Percentiles rank a stretch among this genome's conserved stretches.
phyloP scores from a whole-genome alignment of 2,329 filamentous ascomycete species.

The Aspergillus sp. region DNA sequence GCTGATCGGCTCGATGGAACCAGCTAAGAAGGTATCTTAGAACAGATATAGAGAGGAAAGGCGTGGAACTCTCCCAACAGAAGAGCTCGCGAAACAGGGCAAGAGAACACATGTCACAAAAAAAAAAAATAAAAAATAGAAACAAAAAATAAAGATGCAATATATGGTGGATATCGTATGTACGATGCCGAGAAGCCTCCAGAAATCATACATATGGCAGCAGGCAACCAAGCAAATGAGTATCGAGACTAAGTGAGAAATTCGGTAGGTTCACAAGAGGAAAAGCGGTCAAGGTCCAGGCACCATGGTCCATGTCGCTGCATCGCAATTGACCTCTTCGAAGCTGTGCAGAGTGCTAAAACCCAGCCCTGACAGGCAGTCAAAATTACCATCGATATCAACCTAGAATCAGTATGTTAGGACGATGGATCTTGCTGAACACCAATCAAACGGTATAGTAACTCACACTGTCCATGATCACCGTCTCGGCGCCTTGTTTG shows the following conservation, averaged over 20 bases:
- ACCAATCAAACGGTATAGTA: not conserved
- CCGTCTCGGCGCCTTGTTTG: slow-evolving; percentile 70
- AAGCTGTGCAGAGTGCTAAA: slow-evolving; percentile 78
- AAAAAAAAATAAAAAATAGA: not conserved
- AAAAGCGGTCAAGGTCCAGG: slow-evolving; percentile 32
- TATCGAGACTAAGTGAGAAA: not conserved
- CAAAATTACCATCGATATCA: slow-evolving; percentile 69
- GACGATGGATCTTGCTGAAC: not conserved
- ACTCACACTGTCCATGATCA: slow-evolving; percentile 78
- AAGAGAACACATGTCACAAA: not conserved
- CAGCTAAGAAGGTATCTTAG: not conserved
- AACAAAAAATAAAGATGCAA: not conserved
- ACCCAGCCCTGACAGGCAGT: slow-evolving; percentile 75
- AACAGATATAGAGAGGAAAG: not conserved
- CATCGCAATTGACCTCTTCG: slow-evolving; percentile 75
- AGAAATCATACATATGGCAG: not conserved
- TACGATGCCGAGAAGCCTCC: not conserved
- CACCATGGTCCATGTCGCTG: slow-evolving; percentile 61
- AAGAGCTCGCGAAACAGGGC: not conserved
- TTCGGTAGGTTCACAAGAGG: not conserved
- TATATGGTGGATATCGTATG: slow-evolving; percentile 18
- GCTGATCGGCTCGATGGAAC: not conserved
- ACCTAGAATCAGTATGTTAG: slow-evolving; percentile 53
- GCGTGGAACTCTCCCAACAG: not conserved
- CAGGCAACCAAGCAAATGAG: not conserved